Evolutionary conservation across 306 rosid genomes (phyloP).

Genomic region (Begonia peltatifolia): DNA sequence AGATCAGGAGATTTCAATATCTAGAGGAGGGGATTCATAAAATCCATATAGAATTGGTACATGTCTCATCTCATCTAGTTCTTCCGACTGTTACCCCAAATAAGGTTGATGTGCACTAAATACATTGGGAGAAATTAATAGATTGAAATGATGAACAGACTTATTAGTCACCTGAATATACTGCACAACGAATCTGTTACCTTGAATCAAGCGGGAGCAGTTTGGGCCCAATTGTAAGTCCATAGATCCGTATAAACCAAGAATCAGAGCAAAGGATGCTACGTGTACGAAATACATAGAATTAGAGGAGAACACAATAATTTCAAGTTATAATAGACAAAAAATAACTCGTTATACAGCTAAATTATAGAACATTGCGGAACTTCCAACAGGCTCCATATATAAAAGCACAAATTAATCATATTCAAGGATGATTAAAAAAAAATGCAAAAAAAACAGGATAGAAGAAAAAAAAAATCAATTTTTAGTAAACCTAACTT

Average conservation of each 20-base stretch:
- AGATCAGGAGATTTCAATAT: conserved; percentile 27
- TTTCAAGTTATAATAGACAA: too few relatives aligned
- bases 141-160: too few relatives aligned
- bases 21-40: conserved; percentile 24
- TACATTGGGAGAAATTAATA: not conserved
- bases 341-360: too few relatives aligned
- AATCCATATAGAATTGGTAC: conserved; percentile 37
- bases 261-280: conserved; percentile 25
- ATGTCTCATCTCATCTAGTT: conserved; percentile 15
- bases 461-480: not conserved
- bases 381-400: too few relatives aligned
- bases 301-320: not conserved
- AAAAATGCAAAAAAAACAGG: too few relatives aligned
- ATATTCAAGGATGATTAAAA: too few relatives aligned
- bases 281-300: conserved; percentile 4
- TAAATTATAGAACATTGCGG: too few relatives aligned
- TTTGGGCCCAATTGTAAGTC: conserved; percentile 29
- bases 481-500: not conserved
- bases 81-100: conserved; percentile 21
- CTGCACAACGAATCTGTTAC: conserved; percentile 28
- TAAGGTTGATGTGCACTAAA: not conserved
- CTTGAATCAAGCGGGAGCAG: conserved; percentile 29
- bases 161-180: conserved; percentile 19
- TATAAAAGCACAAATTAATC: too few relatives aligned
- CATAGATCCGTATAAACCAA: conserved; percentile 22